Percentiles rank a stretch among this genome's conserved stretches.
Evolutionary conservation across 2,329 filamentous ascomycete species (phyloP).

Genomic region (Lachnellula arida): DNA sequence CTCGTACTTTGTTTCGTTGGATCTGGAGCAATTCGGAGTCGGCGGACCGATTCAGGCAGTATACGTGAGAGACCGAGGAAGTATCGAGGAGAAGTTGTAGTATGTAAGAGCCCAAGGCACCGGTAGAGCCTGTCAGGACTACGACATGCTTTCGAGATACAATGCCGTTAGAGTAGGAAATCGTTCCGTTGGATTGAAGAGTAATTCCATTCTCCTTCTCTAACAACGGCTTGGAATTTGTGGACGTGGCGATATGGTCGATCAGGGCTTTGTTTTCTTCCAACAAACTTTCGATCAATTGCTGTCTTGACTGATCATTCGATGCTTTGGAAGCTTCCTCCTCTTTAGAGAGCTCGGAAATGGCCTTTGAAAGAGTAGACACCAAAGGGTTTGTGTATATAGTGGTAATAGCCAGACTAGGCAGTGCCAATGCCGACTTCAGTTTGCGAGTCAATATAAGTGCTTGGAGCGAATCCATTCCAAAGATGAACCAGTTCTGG

Average conservation of each 20-base stretch:
- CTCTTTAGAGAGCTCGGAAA: neutral
- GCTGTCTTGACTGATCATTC: neutral
- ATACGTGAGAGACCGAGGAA: constrained; percentile 33
- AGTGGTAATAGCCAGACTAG: neutral
- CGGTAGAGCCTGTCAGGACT: constrained; percentile 43
- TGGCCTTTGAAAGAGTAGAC: neutral
- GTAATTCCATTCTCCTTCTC: no score
- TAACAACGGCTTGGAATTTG: neutral
- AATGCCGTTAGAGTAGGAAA: neutral
- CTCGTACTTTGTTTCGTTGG: constrained; percentile 33
- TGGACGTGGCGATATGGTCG: neutral
- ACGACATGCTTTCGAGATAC: neutral
- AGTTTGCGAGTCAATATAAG: neutral
- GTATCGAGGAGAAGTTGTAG: constrained; percentile 35
- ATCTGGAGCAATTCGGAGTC: constrained; percentile 1
- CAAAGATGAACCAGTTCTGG: constrained; percentile 4
- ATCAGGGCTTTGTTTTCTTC: neutral
- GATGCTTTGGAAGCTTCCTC: neutral
- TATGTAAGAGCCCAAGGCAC: constrained; percentile 43
- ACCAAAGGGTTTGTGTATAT: neutral
- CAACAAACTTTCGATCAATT: neutral
- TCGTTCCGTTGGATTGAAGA: neutral
- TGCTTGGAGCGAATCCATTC: constrained; percentile 8
- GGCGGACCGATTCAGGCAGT: constrained; percentile 42
- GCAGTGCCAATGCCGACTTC: neutral